These are phyloP conservation scores for Crithidia acanthocephali DNA, from an alignment of 208 protist genomes.

Conservation along the genomic window DNA sequence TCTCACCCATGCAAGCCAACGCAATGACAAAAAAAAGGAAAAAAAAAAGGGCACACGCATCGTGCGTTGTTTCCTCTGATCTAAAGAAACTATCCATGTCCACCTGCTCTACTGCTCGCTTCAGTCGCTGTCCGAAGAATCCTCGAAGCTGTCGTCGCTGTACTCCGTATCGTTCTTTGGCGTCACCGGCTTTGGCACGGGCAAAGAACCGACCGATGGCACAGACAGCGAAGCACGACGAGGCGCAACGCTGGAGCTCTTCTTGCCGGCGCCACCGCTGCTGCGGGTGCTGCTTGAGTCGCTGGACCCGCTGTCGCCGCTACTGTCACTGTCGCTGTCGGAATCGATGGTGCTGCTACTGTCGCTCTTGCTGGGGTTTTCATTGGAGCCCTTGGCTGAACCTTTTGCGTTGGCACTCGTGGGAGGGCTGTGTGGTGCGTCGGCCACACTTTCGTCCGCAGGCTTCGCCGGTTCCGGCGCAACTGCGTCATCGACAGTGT, in stretches of 20 bases:
- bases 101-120: not conserved
- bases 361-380: not conserved
- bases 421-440: not conserved
- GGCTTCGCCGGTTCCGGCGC: not conserved
- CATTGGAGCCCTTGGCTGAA: not conserved
- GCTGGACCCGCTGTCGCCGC: slow-evolving; percentile 2
- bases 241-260: not conserved
- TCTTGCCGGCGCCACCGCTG: not conserved
- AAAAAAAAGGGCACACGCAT: no score
- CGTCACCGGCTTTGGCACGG: slow-evolving; percentile 18
- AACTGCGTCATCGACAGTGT: not conserved
- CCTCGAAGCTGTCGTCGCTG: slow-evolving; percentile 47
- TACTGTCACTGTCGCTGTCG: slow-evolving; percentile 10
- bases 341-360: slow-evolving; percentile 11
- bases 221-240: slow-evolving; percentile 5
- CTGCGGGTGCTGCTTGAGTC: slow-evolving; percentile 7
- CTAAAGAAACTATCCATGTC: not conserved
- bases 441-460: not conserved
- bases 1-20: no score
- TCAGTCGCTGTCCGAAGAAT: slow-evolving; percentile 31
- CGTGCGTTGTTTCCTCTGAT: no score
- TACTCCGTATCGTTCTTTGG: slow-evolving; percentile 19
- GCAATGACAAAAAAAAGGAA: no score
- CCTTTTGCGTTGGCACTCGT: not conserved
- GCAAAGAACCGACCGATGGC: slow-evolving; percentile 5